A percentile compares a stretch with the other conserved stretches of the same genome.
Evolutionary conservation across 2,329 filamentous ascomycete species (phyloP).

Genomic region (Hymenoscyphus scutula): DNA sequence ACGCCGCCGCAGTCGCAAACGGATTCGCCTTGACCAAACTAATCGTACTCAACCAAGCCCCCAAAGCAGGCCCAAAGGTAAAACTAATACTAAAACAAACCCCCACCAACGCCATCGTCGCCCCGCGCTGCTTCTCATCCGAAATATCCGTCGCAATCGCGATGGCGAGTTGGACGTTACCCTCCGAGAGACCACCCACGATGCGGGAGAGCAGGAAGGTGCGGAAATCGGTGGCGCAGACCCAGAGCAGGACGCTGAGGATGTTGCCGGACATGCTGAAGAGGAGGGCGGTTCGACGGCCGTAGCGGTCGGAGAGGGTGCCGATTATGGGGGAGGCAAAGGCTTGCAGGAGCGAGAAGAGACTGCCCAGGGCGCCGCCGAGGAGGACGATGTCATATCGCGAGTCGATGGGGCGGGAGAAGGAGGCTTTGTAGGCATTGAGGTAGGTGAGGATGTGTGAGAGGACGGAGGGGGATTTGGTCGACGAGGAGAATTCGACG

Average conservation of each 20-base stretch:
- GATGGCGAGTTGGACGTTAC: constrained; percentile 93
- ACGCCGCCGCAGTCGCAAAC: constrained; percentile 87
- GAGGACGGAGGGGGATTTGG: constrained; percentile 63
- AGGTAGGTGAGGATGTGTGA: constrained; percentile 77
- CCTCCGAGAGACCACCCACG: constrained; percentile 90
- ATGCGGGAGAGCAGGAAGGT: constrained; percentile 93
- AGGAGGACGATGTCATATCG: constrained; percentile 96
- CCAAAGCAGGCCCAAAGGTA: constrained; percentile 90
- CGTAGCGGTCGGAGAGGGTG: constrained; percentile 81
- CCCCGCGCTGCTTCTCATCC: constrained; percentile 76
- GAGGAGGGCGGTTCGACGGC: constrained; percentile 80
- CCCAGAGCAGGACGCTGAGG: constrained; percentile 89
- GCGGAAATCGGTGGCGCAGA: constrained; percentile 87
- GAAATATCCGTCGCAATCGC: constrained; percentile 97
- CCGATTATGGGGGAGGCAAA: constrained; percentile 91
- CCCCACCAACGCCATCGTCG: constrained; percentile 94
- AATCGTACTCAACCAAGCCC: constrained; percentile 79
- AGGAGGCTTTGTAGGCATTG: constrained; percentile 92
- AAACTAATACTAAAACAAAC: constrained; percentile 97
- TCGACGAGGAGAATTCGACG: constrained; percentile 41
- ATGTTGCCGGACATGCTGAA: constrained; percentile 94
- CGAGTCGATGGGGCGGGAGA: constrained; percentile 88
- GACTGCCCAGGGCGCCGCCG: constrained; percentile 86
- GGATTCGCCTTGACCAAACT: constrained; percentile 81
- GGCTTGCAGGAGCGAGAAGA: constrained; percentile 90